These are phyloP conservation scores for Paecilomyces sp. DNA, from an alignment of 2,329 filamentous ascomycete species.

Conservation along the genomic window DNA sequence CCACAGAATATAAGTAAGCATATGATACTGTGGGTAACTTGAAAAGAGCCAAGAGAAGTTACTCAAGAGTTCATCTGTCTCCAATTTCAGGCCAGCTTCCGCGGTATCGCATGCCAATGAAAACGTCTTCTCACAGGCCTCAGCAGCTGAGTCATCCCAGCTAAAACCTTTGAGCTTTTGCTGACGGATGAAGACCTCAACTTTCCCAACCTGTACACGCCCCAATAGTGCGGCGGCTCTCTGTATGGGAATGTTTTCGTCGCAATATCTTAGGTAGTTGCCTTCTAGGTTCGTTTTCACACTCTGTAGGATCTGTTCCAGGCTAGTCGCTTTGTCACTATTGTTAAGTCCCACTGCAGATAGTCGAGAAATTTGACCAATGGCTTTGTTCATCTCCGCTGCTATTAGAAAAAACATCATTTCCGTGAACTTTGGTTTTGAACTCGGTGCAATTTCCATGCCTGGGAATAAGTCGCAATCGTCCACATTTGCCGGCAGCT, in stretches of 20 bases:
- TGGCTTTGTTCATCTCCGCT: constrained; percentile 45
- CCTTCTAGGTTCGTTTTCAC: constrained; percentile 41
- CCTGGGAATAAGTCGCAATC: constrained; percentile 46
- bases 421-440: constrained; percentile 47
- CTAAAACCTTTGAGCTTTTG: constrained; percentile 12
- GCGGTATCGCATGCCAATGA: constrained; percentile 24
- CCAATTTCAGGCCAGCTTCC: constrained; percentile 19
- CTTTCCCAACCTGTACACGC: constrained; percentile 23
- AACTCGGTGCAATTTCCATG: constrained; percentile 43
- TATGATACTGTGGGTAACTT: constrained; percentile 34
- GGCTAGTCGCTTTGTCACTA: constrained; percentile 27
- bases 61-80: constrained; percentile 29
- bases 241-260: constrained; percentile 43
- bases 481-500: constrained; percentile 50
- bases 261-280: constrained; percentile 43
- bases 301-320: constrained; percentile 35
- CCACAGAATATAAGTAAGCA: constrained; percentile 36
- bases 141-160: constrained; percentile 3
- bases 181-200: constrained; percentile 25
- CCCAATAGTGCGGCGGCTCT: constrained; percentile 19
- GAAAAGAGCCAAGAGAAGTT: constrained; percentile 28
- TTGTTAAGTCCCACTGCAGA: constrained; percentile 8
- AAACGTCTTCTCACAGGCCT: constrained; percentile 25
- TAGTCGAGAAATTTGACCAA: constrained; percentile 40
- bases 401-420: constrained; percentile 50